These are phyloP conservation scores for Apiotrichum gamsii DNA, from an alignment of 1,284 basidiomycete species.

Conservation along the genomic window DNA sequence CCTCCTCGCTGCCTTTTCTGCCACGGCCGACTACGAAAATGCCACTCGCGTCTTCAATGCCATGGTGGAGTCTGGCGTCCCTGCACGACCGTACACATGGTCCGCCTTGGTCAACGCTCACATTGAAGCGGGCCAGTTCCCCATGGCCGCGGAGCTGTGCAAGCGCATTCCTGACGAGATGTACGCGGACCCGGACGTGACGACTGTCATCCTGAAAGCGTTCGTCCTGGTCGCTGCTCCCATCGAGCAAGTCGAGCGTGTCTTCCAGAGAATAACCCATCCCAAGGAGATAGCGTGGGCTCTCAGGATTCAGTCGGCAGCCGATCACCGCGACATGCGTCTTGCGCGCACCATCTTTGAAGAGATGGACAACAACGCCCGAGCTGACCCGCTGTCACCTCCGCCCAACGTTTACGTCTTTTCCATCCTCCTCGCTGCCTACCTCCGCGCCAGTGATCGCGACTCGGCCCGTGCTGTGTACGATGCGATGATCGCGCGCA, in stretches of 20 bases:
- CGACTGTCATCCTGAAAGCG: conserved; percentile 77
- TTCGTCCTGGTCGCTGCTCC: conserved; percentile 76
- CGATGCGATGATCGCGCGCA: conserved; percentile 64
- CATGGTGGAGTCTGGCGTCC: conserved; percentile 50
- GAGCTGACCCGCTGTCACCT: conserved; percentile 31
- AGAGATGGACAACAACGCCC: conserved; percentile 55
- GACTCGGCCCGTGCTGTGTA: conserved; percentile 62
- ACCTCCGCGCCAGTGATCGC: conserved; percentile 58
- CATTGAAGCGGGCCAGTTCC: conserved; percentile 68
- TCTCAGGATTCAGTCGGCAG: conserved; percentile 74
- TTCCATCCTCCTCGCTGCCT: conserved; percentile 79
- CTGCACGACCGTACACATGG: conserved; percentile 61
- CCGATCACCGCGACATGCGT: conserved; percentile 64
- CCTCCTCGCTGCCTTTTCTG: conserved; percentile 63
- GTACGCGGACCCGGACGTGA: conserved; percentile 49
- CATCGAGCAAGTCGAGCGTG: conserved; percentile 57
- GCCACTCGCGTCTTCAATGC: conserved; percentile 63
- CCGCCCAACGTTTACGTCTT: conserved; percentile 55
- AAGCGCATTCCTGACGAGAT: conserved; percentile 13
- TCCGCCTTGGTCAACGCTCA: conserved; percentile 75
- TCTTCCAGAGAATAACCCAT: no score
- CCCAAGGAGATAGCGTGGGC: conserved; percentile 56
- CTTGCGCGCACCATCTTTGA: conserved; percentile 63
- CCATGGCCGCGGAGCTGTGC: conserved; percentile 25
- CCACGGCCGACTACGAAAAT: conserved; percentile 59